phyloP scores from a whole-genome alignment of 192 early-diverging fungal genomes.

The Linnemannia hyalina region DNA sequence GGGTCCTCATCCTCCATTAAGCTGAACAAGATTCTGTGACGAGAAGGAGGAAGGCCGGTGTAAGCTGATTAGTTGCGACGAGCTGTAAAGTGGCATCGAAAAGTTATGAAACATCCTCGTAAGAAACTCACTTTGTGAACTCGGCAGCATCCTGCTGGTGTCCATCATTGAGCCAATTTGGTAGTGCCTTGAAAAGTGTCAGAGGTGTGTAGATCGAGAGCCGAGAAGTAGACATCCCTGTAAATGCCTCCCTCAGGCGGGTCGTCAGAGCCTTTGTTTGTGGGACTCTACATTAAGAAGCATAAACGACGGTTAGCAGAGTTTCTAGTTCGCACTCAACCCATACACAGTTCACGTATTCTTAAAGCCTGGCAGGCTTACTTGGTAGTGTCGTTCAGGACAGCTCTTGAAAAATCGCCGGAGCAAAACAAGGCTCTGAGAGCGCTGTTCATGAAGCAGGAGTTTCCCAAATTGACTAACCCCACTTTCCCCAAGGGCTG shows the following conservation, averaged over 20 bases:
- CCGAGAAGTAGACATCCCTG: constrained; percentile 28
- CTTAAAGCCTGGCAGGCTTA: not conserved
- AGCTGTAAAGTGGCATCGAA: not conserved
- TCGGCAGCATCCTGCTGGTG: constrained; percentile 52
- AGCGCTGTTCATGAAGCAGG: constrained; percentile 90
- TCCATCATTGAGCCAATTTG: constrained; percentile 49
- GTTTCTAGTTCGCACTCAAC: not conserved
- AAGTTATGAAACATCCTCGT: not conserved
- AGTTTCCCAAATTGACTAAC: constrained; percentile 87
- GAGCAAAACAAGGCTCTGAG: constrained; percentile 69
- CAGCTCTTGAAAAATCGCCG: constrained; percentile 20
- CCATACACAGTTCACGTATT: not conserved
- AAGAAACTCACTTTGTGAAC: constrained; percentile 36
- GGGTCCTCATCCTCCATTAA: constrained; percentile 38
- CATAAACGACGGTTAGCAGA: not conserved
- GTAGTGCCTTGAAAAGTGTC: constrained; percentile 32
- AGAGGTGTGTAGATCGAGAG: constrained; percentile 37
- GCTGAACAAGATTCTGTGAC: constrained; percentile 41
- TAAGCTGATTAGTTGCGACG: not conserved
- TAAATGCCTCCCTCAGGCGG: constrained; percentile 31
- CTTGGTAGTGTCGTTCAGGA: constrained; percentile 24
- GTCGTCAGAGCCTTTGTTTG: constrained; percentile 23
- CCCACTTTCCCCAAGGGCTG: constrained; percentile 62
- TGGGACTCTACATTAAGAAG: constrained; percentile 7
- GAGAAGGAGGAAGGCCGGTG: not conserved